These are phyloP conservation scores for Pachyrhizus erosus DNA, from an alignment of 306 rosid genomes.

Conservation along the genomic window DNA sequence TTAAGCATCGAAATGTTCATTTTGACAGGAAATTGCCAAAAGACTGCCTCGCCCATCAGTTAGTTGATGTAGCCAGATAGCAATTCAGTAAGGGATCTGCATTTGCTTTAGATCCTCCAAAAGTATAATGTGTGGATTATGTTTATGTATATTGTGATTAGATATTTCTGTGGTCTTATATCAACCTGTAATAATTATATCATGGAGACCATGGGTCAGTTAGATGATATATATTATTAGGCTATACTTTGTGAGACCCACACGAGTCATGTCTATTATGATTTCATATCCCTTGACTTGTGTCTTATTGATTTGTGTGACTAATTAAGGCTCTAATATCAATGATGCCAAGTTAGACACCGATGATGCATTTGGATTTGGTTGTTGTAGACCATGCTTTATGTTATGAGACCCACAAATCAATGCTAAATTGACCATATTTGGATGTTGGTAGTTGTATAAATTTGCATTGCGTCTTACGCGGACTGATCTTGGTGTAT, in stretches of 20 bases:
- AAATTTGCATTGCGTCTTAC: not conserved
- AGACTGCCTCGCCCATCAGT: slow-evolving; percentile 59
- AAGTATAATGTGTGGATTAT: slow-evolving; percentile 33
- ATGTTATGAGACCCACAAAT: slow-evolving; percentile 17
- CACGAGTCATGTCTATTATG: slow-evolving; percentile 13
- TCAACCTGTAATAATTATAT: slow-evolving; percentile 38
- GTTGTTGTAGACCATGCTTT: slow-evolving; percentile 23
- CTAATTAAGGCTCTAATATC: slow-evolving; percentile 26
- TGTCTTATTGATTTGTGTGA: not conserved
- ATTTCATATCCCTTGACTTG: slow-evolving; percentile 6
- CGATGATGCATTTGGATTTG: slow-evolving; percentile 2
- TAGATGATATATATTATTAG: slow-evolving; percentile 35
- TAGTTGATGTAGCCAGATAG: slow-evolving; percentile 38
- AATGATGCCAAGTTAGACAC: not conserved
- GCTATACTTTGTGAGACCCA: slow-evolving; percentile 36
- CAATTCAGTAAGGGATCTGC: slow-evolving; percentile 30
- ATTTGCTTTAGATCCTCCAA: slow-evolving; percentile 40
- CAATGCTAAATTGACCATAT: slow-evolving; percentile 18
- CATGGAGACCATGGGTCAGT: slow-evolving; percentile 25
- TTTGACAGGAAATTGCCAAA: slow-evolving; percentile 60
- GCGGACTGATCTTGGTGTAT: not conserved
- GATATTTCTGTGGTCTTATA: slow-evolving; percentile 28
- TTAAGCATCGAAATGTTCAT: slow-evolving; percentile 12
- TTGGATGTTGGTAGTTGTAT: slow-evolving; percentile 26
- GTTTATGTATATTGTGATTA: slow-evolving; percentile 45